Evolutionary conservation across 371 early-diverging fungal species (phyloP).

Genomic region (Conidiobolus incongruus): DNA sequence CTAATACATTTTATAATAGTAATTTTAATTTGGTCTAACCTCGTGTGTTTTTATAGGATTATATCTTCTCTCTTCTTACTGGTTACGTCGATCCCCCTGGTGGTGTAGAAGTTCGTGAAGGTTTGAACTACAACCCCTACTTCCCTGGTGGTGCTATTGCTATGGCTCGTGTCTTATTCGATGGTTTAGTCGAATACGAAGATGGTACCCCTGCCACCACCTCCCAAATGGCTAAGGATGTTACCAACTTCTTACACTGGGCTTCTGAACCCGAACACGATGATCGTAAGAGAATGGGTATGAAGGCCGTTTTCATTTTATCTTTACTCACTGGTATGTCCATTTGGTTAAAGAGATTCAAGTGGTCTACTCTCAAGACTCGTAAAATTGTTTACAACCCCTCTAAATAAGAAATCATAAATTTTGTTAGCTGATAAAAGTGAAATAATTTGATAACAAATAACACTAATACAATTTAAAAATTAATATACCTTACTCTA

Average conservation of each 20-base stretch:
- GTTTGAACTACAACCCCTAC: constrained; percentile 94
- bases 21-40: neutral
- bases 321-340: constrained; percentile 26
- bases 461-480: too few relatives aligned
- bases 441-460: too few relatives aligned
- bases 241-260: constrained; percentile 82
- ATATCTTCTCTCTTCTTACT: constrained; percentile 82
- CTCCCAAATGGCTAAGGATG: constrained; percentile 95
- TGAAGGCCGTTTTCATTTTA: constrained; percentile 60
- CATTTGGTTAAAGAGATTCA: constrained; percentile 54
- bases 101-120: constrained; percentile 85
- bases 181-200: constrained; percentile 89
- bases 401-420: too few relatives aligned
- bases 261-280: constrained; percentile 93
- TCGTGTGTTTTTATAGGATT: constrained; percentile 35
- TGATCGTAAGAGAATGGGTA: constrained; percentile 86
- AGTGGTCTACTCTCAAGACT: constrained; percentile 51
- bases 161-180: constrained; percentile 88
- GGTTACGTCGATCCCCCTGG: constrained; percentile 93
- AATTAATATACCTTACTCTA: too few relatives aligned
- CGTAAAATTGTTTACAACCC: constrained; percentile 54
- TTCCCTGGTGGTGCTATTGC: constrained; percentile 97
- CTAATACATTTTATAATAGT: neutral
- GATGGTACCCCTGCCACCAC: constrained; percentile 94
- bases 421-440: too few relatives aligned